Base-by-base conservation (phyloP, 2,329 filamentous ascomycete genomes). In the Delphinella strobiligena region DNA sequence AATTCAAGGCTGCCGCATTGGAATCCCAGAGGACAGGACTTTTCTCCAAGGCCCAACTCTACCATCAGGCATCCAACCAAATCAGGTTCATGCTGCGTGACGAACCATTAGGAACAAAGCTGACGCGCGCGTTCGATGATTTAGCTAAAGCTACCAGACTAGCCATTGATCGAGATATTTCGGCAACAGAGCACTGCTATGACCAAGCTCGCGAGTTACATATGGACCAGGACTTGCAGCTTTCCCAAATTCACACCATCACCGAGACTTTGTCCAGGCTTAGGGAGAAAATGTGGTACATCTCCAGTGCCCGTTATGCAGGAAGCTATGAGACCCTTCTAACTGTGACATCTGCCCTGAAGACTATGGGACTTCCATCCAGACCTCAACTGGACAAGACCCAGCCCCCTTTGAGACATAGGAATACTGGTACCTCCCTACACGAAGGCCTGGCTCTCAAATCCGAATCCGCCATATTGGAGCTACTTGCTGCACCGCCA, bases 251-350 rank as follows among this genome's bases (percentile, higher is more conserved):
- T 8, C 30, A 40, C 9, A 29, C 31, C 5, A 38, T 45, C 2
- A 30, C 37, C 4, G 22, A 38, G 5, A 40, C 31, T 12, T 17
- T 91, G 29, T 75, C 79, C 42, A 78, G 81, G 16, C 69, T 95
- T 30, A 77, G 91, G 31, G 84, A 94, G 58, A 96, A 96, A 68
- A 94, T 96, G 84, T 98, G 91, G 91, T 98, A 93, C 57, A 83
- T 91, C 44, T 89, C 84, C 1, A 87, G 95, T 58, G 88, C 96
- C 19, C 81, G 85, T 46, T 88, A 89, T 51, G 95, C 91, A 3
- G 82, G 79, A 36, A 77, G 79, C 8, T 96, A 95, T 52, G 84
- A 91, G 44, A 82, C 93, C 49, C 86, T 85, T 30, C 80, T 80
- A 43, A 85, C 89, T 47, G 80, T 96, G 34, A 84, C 87, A 4